Percentiles rank a stretch among this genome's conserved stretches.
Evolutionary conservation across 2,329 filamentous ascomycete genomes (phyloP).

Genomic region (Monosporascus cannonballus): DNA sequence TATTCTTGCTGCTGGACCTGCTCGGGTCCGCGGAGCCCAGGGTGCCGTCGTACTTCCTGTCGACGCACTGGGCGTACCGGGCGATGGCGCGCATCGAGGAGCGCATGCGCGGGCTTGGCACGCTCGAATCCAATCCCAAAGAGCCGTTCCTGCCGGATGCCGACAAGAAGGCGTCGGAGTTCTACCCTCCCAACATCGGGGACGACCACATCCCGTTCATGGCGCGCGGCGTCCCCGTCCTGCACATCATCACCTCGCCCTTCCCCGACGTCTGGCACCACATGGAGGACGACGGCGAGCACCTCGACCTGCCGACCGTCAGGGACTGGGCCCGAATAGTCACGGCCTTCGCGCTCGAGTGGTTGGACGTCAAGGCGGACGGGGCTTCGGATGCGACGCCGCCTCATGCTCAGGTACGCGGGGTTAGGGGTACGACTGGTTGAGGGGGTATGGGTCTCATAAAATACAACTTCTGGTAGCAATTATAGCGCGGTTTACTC

Average conservation of each 20-base stretch:
- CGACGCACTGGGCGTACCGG: conserved; percentile 77
- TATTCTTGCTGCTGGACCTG: conserved; percentile 72
- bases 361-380: conserved; percentile 61
- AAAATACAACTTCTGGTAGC: too few relatives aligned
- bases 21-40: conserved; percentile 55
- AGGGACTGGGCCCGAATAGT: conserved; percentile 72
- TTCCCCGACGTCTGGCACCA: conserved; percentile 71
- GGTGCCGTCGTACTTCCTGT: conserved; percentile 68
- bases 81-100: conserved; percentile 58
- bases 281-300: conserved; percentile 63
- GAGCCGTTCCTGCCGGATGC: conserved; percentile 51
- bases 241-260: conserved; percentile 69
- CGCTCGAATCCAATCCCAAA: conserved; percentile 37
- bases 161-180: conserved; percentile 34
- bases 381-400: background rate
- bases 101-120: conserved; percentile 52
- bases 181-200: conserved; percentile 38
- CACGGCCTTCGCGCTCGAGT: conserved; percentile 69
- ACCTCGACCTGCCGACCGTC: conserved; percentile 65
- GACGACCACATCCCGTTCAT: conserved; percentile 81
- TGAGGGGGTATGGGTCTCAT: background rate
- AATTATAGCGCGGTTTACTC: too few relatives aligned
- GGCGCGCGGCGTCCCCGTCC: conserved; percentile 63
- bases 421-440: too few relatives aligned
- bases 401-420: background rate